Conservation (phyloP, 2,329 filamentous ascomycete species). For the Curvularia verruculosa region DNA sequence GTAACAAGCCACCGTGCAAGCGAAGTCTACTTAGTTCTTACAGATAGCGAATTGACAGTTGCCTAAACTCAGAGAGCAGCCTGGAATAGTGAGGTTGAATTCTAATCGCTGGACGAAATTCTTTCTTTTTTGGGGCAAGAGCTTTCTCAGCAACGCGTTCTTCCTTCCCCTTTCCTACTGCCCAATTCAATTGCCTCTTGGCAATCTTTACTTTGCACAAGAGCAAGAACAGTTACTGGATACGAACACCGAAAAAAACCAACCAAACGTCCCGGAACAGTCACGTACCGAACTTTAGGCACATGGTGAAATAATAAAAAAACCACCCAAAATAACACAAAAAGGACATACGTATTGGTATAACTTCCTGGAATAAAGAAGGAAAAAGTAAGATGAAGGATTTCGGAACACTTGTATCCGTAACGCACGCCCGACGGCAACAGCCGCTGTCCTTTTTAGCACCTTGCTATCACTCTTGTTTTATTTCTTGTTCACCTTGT, state of each 20-base stretch:
- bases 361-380: not conserved
- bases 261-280: not conserved
- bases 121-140: not conserved
- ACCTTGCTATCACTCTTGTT: not conserved
- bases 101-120: not conserved
- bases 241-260: not conserved
- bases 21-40: not conserved
- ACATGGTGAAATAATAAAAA: not conserved
- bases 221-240: not conserved
- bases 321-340: not conserved
- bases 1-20: not conserved
- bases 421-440: not conserved
- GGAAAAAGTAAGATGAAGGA: not conserved
- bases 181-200: not conserved
- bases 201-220: not conserved
- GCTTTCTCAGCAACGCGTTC: not conserved
- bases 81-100: not conserved
- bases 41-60: not conserved
- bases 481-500: not conserved
- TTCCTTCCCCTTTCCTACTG: not conserved
- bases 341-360: not conserved
- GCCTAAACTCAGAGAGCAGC: not conserved
- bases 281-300: not conserved
- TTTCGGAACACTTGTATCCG: not conserved
- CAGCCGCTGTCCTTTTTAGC: not conserved